Evolutionary conservation across 352 stramenopile genomes (phyloP).

Genomic region (Pilasporangium apinafurcum): DNA sequence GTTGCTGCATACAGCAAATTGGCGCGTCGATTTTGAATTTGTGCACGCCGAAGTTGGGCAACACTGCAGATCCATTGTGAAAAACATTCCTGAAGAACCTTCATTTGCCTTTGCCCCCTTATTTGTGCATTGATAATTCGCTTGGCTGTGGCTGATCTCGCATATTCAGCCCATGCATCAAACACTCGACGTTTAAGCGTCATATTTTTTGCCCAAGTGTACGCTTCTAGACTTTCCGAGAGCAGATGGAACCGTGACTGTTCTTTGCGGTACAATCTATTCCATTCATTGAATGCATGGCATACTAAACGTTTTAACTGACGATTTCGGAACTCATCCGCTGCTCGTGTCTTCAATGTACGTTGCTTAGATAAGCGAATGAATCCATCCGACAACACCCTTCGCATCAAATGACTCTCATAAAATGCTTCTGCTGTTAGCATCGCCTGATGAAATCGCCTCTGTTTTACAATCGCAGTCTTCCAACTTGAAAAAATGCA

Average conservation of each 20-base stretch:
- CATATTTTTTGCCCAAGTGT: background rate
- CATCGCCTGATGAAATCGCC: too few species aligned
- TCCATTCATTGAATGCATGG: slow-evolving; percentile 1
- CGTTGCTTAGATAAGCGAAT: background rate
- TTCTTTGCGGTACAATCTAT: background rate
- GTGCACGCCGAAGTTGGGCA: background rate
- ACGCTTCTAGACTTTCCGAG: background rate
- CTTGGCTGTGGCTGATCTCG: background rate
- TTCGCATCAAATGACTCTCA: too few species aligned
- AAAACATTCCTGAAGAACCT: background rate
- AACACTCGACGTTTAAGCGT: background rate
- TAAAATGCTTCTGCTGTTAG: too few species aligned
- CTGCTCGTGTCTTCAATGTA: background rate
- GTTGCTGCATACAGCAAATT: background rate
- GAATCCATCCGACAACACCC: too few species aligned
- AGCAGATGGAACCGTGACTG: background rate
- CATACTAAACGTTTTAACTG: too few species aligned
- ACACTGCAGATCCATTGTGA: background rate
- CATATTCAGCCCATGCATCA: slow-evolving; percentile 3
- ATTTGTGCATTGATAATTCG: slow-evolving; percentile 6
- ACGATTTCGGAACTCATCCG: background rate
- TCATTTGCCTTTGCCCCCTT: slow-evolving; percentile 4
- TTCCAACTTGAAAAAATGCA: background rate
- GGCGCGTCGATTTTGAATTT: slow-evolving; percentile 6
- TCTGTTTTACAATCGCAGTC: background rate